These are phyloP conservation scores for Elsinoe arachidis DNA, from an alignment of 2,329 filamentous ascomycete species.

Conservation along the genomic window DNA sequence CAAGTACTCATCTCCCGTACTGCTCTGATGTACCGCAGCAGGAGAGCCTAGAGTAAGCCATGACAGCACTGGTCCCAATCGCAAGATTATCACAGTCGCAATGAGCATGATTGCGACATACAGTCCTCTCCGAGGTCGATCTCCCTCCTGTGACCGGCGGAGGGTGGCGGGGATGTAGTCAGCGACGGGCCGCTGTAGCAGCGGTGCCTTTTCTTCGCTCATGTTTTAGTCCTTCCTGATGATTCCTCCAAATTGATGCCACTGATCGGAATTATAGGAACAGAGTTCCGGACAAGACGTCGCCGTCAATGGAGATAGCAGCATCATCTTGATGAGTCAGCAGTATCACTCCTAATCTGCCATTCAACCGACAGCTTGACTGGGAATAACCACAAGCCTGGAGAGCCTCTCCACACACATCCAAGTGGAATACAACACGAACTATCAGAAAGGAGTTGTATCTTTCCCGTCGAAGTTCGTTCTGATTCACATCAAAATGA, in stretches of 20 bases:
- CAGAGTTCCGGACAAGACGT: background rate
- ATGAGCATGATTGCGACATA: background rate
- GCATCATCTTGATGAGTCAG: background rate
- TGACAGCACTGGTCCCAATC: background rate
- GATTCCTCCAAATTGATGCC: too few relatives aligned
- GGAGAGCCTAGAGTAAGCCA: background rate
- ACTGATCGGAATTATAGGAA: background rate
- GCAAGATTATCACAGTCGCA: background rate
- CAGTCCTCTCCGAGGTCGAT: background rate
- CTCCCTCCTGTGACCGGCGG: background rate
- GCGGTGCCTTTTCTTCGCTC: background rate
- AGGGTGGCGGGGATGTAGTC: background rate
- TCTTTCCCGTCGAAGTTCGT: background rate
- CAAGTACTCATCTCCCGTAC: background rate
- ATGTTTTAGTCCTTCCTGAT: background rate
- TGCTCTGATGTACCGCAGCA: background rate
- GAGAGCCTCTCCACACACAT: background rate
- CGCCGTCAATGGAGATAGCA: background rate
- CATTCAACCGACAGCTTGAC: background rate
- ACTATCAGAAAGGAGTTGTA: background rate
- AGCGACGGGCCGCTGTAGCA: background rate
- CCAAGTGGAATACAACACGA: background rate
- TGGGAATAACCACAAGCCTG: background rate
- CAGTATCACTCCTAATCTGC: background rate
- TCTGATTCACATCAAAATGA: background rate